Base-by-base conservation (phyloP, 208 protist genomes). In the Balamuthia mandrillaris region DNA sequence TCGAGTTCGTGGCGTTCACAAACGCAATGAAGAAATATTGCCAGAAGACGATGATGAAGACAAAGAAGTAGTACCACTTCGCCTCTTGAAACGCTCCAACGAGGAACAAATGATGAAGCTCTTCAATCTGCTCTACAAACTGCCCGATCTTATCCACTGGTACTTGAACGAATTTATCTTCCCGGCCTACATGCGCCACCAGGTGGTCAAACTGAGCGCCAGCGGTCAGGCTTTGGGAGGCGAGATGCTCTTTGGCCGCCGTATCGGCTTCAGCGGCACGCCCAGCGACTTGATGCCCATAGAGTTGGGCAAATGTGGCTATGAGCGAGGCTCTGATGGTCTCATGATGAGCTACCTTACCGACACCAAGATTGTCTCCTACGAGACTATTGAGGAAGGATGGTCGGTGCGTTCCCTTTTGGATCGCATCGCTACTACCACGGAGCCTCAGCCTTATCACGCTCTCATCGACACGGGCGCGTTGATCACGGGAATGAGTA, bases 401-500 rank as follows among this genome's bases (percentile, higher is more conserved):
- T 98, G 96, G 96, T 94, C 92, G 18, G 94, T 96, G 49, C 84
- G 95, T 58, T 90, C 89, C 9, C 87, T 98, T 24, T 90, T 98
- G n/a, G 89, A 95, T 65, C 89, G 92, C 39, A 96, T 98, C 31
- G 94, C 95, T 18, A 86, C 87, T 9, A 86, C 91, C 56, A n/a
- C n/a, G n/a, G 68, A 91, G 24, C 94, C 93, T 39, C n/a, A n/a
- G n/a, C 92, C 95, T 24, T 96, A 89, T 79, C 90, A 96, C 37
- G 94, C 96, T 12, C 95, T 98, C 84, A 98, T 98, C 54, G 96
- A 98, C 87, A 96, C 96, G 21, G 96, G 96, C 35, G 96, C 96
- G 5, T 92, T 98, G 52, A 98, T 98, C 88, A 98, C 96, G 33
- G 97, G 97, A 84, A 94, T 98, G 94, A 91, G 92, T 72, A 98